Percentiles rank a stretch among this genome's conserved stretches.
phyloP scores from a whole-genome alignment of 306 rosid genomes.

The Vigna angularis region DNA sequence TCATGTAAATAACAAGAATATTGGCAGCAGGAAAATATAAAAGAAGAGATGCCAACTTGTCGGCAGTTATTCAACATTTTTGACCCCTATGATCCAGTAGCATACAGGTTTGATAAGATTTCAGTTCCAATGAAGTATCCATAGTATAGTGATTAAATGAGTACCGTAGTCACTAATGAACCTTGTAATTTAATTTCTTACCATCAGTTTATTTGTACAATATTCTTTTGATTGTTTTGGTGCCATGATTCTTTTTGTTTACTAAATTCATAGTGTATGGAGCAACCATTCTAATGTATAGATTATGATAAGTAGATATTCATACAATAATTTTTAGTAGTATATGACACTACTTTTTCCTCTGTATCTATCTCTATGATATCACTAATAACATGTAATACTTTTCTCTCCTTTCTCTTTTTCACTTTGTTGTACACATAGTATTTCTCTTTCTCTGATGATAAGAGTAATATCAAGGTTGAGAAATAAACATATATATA shows the following conservation, averaged over 20 bases:
- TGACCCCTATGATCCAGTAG: constrained; percentile 98
- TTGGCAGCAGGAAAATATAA: constrained; percentile 86
- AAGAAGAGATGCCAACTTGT: constrained; percentile 97
- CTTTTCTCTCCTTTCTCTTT: too few relatives aligned
- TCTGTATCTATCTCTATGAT: neutral
- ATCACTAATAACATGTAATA: too few relatives aligned
- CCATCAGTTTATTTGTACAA: constrained; percentile 14
- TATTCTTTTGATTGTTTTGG: constrained; percentile 6
- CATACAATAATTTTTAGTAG: neutral
- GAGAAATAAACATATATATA: too few relatives aligned
- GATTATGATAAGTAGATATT: neutral
- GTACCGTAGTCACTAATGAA: neutral
- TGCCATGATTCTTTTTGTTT: constrained; percentile 21
- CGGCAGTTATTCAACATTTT: constrained; percentile 94
- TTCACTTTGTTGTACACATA: too few relatives aligned
- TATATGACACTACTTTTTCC: neutral
- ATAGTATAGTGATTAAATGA: neutral
- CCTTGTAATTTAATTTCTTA: constrained; percentile 19
- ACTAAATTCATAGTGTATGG: neutral
- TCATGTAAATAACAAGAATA: constrained; percentile 87
- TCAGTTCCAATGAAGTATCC: constrained; percentile 30
- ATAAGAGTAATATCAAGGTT: too few relatives aligned
- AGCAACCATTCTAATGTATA: constrained; percentile 1
- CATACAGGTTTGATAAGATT: constrained; percentile 74
- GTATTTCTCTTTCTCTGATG: too few relatives aligned